Percentiles rank a stretch among this genome's conserved stretches.
These are phyloP conservation scores for Funneliformis caledonium DNA, from an alignment of 371 early-diverging fungal genomes.

Conservation along the genomic window DNA sequence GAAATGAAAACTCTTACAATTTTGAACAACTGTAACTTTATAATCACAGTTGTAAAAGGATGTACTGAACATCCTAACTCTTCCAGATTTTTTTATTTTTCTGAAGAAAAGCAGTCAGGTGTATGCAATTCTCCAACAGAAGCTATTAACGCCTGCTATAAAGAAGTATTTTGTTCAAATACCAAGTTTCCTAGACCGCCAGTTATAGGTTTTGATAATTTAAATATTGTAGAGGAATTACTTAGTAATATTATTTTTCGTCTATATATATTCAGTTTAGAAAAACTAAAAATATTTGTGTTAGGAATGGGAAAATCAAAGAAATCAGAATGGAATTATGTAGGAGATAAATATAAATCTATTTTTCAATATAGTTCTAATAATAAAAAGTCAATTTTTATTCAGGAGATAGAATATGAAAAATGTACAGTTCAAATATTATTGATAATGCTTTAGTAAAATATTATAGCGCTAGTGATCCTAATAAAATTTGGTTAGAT, in stretches of 20 bases:
- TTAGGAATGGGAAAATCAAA: neutral
- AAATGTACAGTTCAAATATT: neutral
- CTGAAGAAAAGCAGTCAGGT: neutral
- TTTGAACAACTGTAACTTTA: neutral
- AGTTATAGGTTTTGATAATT: neutral
- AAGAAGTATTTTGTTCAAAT: conserved; percentile 2
- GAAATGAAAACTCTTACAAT: neutral
- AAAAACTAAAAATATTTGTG: conserved; percentile 10
- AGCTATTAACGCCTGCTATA: no score
- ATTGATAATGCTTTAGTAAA: neutral
- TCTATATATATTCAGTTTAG: neutral
- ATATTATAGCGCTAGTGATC: neutral
- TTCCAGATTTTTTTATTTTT: no score
- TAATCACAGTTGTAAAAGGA: neutral
- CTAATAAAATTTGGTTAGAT: neutral
- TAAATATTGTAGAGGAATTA: neutral
- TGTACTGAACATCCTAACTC: neutral
- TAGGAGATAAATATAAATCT: neutral
- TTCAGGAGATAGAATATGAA: no score
- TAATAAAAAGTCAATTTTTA: neutral
- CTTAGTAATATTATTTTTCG: neutral
- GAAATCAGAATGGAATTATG: neutral
- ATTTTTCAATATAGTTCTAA: neutral
- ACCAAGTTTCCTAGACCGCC: neutral
- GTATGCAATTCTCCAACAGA: neutral